These are phyloP conservation scores for Calonectria hongkongensis DNA, from an alignment of 2,329 filamentous ascomycete genomes.

Conservation along the genomic window DNA sequence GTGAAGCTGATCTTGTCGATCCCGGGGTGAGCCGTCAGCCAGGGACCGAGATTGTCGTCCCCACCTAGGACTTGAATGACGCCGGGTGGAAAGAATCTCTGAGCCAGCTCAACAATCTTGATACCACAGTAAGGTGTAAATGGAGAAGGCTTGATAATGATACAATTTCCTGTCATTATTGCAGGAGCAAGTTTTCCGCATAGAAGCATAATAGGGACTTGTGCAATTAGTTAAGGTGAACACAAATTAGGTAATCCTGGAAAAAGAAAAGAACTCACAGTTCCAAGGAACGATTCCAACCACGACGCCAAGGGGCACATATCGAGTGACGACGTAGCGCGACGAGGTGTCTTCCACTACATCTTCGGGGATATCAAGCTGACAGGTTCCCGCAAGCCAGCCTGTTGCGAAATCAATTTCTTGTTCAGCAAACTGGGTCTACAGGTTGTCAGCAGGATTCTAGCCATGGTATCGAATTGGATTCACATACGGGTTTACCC, in stretches of 20 bases:
- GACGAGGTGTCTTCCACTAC: constrained; percentile 28
- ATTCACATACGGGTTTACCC: constrained; percentile 34
- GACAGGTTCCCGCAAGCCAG: constrained; percentile 22
- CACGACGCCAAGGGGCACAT: constrained; percentile 29
- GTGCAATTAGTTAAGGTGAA: background rate
- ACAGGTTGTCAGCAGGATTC: background rate
- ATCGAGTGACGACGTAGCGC: constrained; percentile 27
- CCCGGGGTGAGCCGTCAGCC: constrained; percentile 74
- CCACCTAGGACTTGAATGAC: constrained; percentile 77
- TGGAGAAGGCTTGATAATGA: constrained; percentile 74
- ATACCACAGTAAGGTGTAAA: constrained; percentile 74
- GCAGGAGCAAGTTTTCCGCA: constrained; percentile 69
- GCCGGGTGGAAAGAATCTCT: constrained; percentile 74
- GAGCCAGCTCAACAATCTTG: constrained; percentile 74
- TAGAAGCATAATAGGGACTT: constrained; percentile 19
- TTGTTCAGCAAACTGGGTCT: background rate
- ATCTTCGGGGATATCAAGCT: constrained; percentile 30
- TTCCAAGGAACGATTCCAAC: constrained; percentile 37
- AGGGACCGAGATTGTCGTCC: constrained; percentile 75
- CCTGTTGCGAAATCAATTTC: background rate
- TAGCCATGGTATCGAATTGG: too few species aligned
- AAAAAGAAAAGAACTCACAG: background rate
- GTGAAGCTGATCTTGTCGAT: constrained; percentile 79
- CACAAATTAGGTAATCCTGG: background rate
- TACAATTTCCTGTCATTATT: constrained; percentile 71